Evolutionary conservation across 768 basidiomycete species (phyloP), one percentile per base, ranked within the genome.

Genomic region (Mycena latifolia): DNA sequence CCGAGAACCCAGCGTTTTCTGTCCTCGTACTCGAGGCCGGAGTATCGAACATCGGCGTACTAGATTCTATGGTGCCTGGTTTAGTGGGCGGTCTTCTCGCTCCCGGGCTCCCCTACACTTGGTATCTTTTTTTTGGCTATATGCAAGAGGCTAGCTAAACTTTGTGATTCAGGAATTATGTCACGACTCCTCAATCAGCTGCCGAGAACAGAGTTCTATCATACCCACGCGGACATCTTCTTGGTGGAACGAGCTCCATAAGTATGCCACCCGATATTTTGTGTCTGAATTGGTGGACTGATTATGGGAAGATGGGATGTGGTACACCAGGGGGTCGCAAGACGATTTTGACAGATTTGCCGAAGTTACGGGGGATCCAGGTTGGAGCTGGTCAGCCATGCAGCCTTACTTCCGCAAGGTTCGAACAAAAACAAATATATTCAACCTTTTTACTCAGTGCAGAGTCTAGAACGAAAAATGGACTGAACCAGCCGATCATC

Each of bases 351-450:
- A 80, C 47, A 70, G 76, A 10, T 77, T 67, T 52, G 78, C 79
- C 2, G 55, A 63, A 2, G 66, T 77, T 22, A 75, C 78, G n/a
- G 75, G 73, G 0, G 79, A 81, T 63, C 29, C 60, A 1, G 78
- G 79, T 2, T 82, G 81, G 81, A 69, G 76, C 12, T 82, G 79
- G 80, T 55, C 73, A 10, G 69, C 66, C 5, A 67, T 82, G 22
- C 67, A 72, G 18, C 73, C 73, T 5, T 81, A 77, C 48, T 71
- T 78, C 46, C 55, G 63, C 20, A 79, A 76, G 74, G 79, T 77
- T 24, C 8, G 37, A n/a, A 1, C 22, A 4, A 11, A 33, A 33
- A 33, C 5, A 11, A 6, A 6, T 14, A 45, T 20, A 17, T 14
- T 24, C 51, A 37, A 5, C 27, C 6, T 14, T 4, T 10, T 65